phyloP scores from a whole-genome alignment of 495 filamentous ascomycete species.

The Amniculicola lignicola region DNA sequence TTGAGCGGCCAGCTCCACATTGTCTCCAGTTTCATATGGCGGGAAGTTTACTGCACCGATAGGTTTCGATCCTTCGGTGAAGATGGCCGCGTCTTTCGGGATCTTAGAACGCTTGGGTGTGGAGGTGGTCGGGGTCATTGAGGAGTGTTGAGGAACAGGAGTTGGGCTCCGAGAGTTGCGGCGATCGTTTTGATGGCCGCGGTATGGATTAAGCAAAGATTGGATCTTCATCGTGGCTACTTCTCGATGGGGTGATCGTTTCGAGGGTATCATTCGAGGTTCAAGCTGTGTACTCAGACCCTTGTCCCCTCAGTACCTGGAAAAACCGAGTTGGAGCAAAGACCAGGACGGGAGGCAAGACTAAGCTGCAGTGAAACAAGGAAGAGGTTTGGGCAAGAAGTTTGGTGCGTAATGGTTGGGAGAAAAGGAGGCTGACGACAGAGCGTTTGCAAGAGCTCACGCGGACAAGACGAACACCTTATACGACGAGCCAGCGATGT shows the following conservation, averaged over 20 bases:
- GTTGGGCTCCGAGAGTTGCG: slow-evolving; percentile 15
- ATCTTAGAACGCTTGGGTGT: slow-evolving; percentile 48
- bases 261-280: slow-evolving; percentile 14
- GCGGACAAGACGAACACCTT: slow-evolving; percentile 27
- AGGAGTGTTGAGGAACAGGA: slow-evolving; percentile 5
- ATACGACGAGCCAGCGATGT: slow-evolving; percentile 28
- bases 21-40: slow-evolving; percentile 59
- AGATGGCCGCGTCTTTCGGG: slow-evolving; percentile 59
- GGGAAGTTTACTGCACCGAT: slow-evolving; percentile 64
- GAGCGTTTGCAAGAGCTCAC: slow-evolving; percentile 33
- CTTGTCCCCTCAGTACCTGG: slow-evolving; percentile 25
- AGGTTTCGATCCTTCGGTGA: slow-evolving; percentile 52
- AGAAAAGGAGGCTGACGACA: slow-evolving; percentile 17
- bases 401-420: slow-evolving; percentile 24
- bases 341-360: slow-evolving; percentile 19
- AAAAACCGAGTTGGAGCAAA: slow-evolving; percentile 23
- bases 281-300: slow-evolving; percentile 18
- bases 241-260: background rate
- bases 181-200: slow-evolving; percentile 14
- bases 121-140: background rate
- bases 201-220: slow-evolving; percentile 32
- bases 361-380: slow-evolving; percentile 29
- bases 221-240: slow-evolving; percentile 32
- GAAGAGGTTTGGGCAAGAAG: slow-evolving; percentile 10
- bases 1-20: slow-evolving; percentile 52